Percentiles rank a stretch among this genome's conserved stretches.
phyloP scores from a whole-genome alignment of 2,329 filamentous ascomycete genomes.

The Endothia cerciana region DNA sequence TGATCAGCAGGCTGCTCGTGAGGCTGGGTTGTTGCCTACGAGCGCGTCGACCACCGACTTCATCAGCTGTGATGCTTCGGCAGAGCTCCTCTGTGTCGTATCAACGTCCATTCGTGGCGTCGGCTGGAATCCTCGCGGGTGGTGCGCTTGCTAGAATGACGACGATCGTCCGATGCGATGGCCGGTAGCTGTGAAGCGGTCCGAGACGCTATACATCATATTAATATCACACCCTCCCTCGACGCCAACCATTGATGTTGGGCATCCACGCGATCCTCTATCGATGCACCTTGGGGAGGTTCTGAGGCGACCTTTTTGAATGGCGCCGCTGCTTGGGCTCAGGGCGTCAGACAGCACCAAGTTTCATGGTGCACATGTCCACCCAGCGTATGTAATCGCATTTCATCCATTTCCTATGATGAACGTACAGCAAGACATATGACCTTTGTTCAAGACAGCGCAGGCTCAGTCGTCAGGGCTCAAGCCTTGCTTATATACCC shows the following conservation, averaged over 20 bases:
- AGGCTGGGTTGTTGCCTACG: no score
- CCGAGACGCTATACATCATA: no score
- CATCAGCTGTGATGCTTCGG: no score
- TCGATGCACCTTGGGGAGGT: background rate
- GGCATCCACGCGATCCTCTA: background rate
- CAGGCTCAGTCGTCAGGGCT: background rate
- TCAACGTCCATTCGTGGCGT: no score
- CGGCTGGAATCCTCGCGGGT: no score
- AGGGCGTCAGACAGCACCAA: background rate
- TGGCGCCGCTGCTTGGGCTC: background rate
- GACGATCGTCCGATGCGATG: no score
- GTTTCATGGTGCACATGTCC: background rate
- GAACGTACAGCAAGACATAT: background rate
- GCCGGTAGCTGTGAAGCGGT: no score
- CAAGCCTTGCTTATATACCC: conserved; percentile 90
- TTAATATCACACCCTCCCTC: background rate
- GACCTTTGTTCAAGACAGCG: background rate
- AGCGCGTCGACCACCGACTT: no score
- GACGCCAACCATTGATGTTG: background rate
- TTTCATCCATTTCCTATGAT: background rate
- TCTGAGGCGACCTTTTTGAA: background rate
- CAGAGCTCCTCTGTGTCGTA: no score
- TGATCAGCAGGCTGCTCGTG: no score
- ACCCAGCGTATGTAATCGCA: background rate
- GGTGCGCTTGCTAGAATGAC: no score